Percentiles rank a stretch among this genome's conserved stretches.
Conservation (phyloP, 2,329 filamentous ascomycete species). For the Scedosporium minutisporum region DNA sequence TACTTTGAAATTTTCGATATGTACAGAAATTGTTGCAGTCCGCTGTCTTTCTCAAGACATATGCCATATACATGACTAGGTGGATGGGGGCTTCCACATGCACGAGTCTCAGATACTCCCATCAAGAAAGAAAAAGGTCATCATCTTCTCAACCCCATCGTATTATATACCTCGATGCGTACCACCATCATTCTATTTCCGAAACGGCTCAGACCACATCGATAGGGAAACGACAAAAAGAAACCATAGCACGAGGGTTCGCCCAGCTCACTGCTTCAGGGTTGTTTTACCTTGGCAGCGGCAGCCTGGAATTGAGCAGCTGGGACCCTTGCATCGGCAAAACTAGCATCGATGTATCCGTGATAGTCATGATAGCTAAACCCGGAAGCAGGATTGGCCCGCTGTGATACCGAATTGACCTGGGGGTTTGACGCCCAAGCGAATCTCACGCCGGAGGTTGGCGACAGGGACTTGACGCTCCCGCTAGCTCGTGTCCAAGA, state of each 20-base stretch:
- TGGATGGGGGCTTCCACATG: too few relatives aligned
- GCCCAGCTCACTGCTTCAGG: not conserved
- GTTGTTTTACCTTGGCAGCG: not conserved
- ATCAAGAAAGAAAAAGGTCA: too few relatives aligned
- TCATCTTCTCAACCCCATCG: too few relatives aligned
- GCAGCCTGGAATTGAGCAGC: not conserved
- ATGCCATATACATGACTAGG: too few relatives aligned
- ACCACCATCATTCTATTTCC: too few relatives aligned
- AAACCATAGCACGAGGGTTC: not conserved
- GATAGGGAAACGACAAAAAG: not conserved
- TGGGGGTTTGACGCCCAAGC: slow-evolving; percentile 1
- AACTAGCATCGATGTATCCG: not conserved
- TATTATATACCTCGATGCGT: too few relatives aligned
- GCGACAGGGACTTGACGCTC: not conserved
- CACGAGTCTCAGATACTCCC: too few relatives aligned
- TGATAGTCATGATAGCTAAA: not conserved
- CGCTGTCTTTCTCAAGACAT: too few relatives aligned
- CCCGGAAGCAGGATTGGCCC: not conserved
- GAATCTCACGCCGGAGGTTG: not conserved
- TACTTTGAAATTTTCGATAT: too few relatives aligned
- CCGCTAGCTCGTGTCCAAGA: slow-evolving; percentile 16
- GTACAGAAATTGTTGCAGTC: too few relatives aligned
- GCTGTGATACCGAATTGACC: not conserved
- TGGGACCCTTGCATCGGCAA: not conserved
- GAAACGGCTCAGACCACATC: too few relatives aligned